Evolutionary conservation across 306 rosid genomes (phyloP).

Genomic region (Quercus cerris): DNA sequence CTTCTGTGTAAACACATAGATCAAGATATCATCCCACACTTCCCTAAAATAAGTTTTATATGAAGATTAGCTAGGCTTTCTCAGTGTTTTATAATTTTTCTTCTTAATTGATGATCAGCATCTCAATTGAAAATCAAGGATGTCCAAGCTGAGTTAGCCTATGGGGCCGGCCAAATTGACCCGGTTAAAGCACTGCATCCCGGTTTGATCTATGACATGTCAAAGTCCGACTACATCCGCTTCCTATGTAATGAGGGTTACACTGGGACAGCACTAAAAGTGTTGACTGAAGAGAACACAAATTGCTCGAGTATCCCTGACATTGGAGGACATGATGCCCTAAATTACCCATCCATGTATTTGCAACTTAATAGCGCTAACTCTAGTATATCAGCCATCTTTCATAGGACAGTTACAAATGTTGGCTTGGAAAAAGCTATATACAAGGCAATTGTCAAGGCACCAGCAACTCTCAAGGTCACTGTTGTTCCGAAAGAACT

Average conservation of each 20-base stretch:
- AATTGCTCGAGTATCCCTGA: not conserved
- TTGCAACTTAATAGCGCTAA: conserved; percentile 2
- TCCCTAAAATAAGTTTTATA: too few relatives aligned
- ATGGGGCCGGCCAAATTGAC: conserved; percentile 67
- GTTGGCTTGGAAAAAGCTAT: conserved; percentile 46
- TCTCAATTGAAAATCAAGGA: conserved; percentile 32
- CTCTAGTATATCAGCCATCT: conserved; percentile 44
- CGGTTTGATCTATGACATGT: conserved; percentile 55
- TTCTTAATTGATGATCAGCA: conserved; percentile 41
- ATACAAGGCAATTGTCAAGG: conserved; percentile 42
- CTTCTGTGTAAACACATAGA: too few relatives aligned
- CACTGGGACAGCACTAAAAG: conserved; percentile 33
- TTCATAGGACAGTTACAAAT: conserved; percentile 50
- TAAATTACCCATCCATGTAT: conserved; percentile 78
- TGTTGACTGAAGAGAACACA: not conserved
- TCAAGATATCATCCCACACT: too few relatives aligned
- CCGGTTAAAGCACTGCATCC: conserved; percentile 54
- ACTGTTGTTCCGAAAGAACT: conserved; percentile 47
- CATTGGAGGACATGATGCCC: conserved; percentile 38
- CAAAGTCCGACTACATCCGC: conserved; percentile 31
- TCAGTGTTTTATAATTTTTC: not conserved
- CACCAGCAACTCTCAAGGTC: not conserved
- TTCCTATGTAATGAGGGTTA: conserved; percentile 58
- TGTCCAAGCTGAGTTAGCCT: conserved; percentile 28
- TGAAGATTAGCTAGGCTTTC: not conserved